Evolutionary conservation across 768 basidiomycete species (phyloP).

Genomic region (Hydnomerulius pinastri): DNA sequence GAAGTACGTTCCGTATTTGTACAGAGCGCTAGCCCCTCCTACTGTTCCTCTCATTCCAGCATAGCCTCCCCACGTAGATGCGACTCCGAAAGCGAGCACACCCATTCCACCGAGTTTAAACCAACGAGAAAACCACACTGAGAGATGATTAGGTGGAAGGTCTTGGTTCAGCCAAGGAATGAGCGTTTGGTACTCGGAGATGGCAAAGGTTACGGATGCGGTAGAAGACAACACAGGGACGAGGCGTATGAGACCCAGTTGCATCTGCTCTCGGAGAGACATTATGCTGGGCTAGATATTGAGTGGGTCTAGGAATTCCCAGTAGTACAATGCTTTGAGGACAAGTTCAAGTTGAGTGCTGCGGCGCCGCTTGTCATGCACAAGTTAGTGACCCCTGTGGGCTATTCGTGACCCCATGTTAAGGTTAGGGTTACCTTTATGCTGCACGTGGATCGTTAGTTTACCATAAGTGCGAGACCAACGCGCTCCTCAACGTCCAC

Average conservation of each 20-base stretch:
- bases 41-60: not conserved
- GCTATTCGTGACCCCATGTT: not conserved
- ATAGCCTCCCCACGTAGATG: slow-evolving; percentile 1
- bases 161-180: slow-evolving; percentile 2
- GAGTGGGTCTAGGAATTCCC: too few relatives aligned
- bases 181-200: slow-evolving; percentile 3
- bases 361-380: too few relatives aligned
- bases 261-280: not conserved
- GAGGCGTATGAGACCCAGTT: not conserved
- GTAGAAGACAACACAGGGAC: slow-evolving; percentile 8
- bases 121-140: not conserved
- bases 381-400: too few relatives aligned
- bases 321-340: too few relatives aligned
- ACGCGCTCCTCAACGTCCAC: not conserved
- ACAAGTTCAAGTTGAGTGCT: too few relatives aligned
- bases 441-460: too few relatives aligned
- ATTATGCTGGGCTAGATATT: too few relatives aligned
- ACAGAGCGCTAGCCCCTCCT: slow-evolving; percentile 1
- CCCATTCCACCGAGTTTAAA: not conserved
- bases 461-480: too few relatives aligned
- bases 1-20: slow-evolving; percentile 4
- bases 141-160: not conserved
- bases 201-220: slow-evolving; percentile 1
- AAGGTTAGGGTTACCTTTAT: not conserved
- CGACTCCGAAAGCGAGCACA: not conserved